Conservation (phyloP, 441 rosid genomes). For the Viola pubescens region DNA sequence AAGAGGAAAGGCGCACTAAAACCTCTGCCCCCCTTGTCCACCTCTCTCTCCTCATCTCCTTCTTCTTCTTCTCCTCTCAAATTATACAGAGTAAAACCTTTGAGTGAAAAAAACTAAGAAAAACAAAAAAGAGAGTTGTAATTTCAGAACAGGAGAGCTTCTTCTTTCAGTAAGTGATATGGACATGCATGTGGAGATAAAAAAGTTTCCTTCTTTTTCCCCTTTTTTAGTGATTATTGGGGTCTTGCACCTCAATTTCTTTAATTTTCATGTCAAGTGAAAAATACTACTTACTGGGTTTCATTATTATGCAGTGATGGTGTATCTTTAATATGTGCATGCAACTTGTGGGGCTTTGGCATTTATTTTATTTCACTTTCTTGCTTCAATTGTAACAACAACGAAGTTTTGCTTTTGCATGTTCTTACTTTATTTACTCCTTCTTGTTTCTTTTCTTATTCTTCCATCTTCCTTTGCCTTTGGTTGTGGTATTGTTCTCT, state of each 20-base stretch:
- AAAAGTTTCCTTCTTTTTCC: neutral
- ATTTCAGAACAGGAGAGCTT: neutral
- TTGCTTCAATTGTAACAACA: neutral
- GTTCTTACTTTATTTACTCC: neutral
- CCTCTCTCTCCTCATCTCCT: neutral
- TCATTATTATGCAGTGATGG: neutral
- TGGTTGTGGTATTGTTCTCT: neutral
- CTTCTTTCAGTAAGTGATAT: neutral
- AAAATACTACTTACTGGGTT: neutral
- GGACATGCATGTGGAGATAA: neutral
- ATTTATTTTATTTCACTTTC: neutral
- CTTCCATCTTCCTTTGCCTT: neutral
- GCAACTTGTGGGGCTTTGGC: slow-evolving; percentile 9
- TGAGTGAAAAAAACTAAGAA: neutral
- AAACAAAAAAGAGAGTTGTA: neutral
- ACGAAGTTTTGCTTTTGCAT: slow-evolving; percentile 4
- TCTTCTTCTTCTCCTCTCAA: neutral
- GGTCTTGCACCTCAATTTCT: slow-evolving; percentile 11
- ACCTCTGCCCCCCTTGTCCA: neutral
- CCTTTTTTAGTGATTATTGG: neutral
- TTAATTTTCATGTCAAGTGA: neutral
- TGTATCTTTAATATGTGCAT: slow-evolving; percentile 11
- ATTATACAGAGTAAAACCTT: neutral
- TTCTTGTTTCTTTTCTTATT: neutral
- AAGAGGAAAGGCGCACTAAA: slow-evolving; percentile 3